Percentiles rank a stretch among this genome's conserved stretches.
These are phyloP conservation scores for Lenzites betulinus DNA, from an alignment of 768 basidiomycete genomes.

Conservation along the genomic window DNA sequence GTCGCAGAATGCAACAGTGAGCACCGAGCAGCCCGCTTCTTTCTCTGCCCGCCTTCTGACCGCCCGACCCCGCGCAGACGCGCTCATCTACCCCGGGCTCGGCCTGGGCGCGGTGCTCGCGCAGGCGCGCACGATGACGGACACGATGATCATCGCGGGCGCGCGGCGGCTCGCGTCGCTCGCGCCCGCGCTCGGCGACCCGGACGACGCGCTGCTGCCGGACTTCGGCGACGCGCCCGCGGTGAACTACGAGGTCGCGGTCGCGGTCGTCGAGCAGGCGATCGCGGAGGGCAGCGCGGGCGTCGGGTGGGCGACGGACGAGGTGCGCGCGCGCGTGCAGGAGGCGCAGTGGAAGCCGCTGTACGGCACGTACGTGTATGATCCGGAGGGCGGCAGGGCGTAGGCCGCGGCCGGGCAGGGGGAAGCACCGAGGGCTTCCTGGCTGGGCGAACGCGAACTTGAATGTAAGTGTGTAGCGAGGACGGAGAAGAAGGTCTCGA, in stretches of 20 bases:
- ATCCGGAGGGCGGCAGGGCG: constrained; percentile 46
- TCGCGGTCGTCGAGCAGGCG: constrained; percentile 81
- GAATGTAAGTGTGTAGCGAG: too few species aligned
- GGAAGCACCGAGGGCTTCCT: neutral
- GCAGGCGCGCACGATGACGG: constrained; percentile 63
- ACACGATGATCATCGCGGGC: constrained; percentile 86
- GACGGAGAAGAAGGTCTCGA: constrained; percentile 2
- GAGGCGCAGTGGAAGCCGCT: constrained; percentile 63
- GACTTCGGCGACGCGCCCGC: constrained; percentile 72
- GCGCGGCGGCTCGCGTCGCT: constrained; percentile 74
- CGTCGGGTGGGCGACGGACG: constrained; percentile 49
- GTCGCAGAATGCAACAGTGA: constrained; percentile 75
- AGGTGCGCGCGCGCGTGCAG: constrained; percentile 52
- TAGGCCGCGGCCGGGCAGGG: constrained; percentile 5
- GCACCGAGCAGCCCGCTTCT: constrained; percentile 24
- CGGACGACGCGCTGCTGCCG: constrained; percentile 73
- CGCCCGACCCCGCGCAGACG: constrained; percentile 42
- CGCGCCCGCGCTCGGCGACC: constrained; percentile 72
- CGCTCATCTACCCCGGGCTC: constrained; percentile 83
- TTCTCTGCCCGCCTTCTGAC: neutral
- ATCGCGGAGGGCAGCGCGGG: constrained; percentile 68
- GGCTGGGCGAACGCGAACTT: too few species aligned
- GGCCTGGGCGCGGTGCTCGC: constrained; percentile 78
- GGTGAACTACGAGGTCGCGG: constrained; percentile 77
- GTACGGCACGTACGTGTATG: constrained; percentile 67